These are phyloP conservation scores for Linum lewisii DNA, from an alignment of 345 rosid genomes.

Conservation along the genomic window DNA sequence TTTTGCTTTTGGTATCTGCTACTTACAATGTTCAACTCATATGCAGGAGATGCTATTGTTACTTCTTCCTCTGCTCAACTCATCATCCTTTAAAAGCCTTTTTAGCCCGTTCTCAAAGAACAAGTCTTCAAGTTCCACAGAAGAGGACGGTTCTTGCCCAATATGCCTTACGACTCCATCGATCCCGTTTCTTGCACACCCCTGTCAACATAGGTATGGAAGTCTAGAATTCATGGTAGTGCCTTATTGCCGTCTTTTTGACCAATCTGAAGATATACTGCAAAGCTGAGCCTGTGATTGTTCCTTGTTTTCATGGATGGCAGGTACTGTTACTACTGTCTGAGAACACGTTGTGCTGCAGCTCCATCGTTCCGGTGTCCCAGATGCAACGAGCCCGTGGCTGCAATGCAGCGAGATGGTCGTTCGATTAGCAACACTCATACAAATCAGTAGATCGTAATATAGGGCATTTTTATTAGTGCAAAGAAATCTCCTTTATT, in stretches of 20 bases:
- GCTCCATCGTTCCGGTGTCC: conserved; percentile 65
- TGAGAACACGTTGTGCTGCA: conserved; percentile 77
- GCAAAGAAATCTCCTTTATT: background rate
- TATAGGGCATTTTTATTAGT: background rate
- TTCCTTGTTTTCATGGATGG: conserved; percentile 11
- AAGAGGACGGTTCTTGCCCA: conserved; percentile 61
- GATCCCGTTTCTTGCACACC: conserved; percentile 81
- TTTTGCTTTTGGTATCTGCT: background rate
- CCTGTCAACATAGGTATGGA: conserved; percentile 83
- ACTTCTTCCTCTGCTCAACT: conserved; percentile 96
- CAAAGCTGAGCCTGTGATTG: background rate
- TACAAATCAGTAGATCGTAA: conserved; percentile 9
- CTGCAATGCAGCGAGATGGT: conserved; percentile 76
- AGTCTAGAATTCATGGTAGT: no score
- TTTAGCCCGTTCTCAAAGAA: conserved; percentile 81
- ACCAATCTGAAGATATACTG: no score
- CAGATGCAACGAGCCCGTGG: conserved; percentile 65
- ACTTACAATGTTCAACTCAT: conserved; percentile 3
- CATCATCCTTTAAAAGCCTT: conserved; percentile 62
- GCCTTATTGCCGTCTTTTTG: no score
- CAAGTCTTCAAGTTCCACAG: conserved; percentile 47
- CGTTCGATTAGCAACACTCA: conserved; percentile 6
- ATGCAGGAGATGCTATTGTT: conserved; percentile 87
- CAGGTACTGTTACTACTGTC: conserved; percentile 96
- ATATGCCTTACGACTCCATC: conserved; percentile 73